These are phyloP conservation scores for Francoa sonchifolia DNA, from an alignment of 441 rosid species.

Conservation along the genomic window DNA sequence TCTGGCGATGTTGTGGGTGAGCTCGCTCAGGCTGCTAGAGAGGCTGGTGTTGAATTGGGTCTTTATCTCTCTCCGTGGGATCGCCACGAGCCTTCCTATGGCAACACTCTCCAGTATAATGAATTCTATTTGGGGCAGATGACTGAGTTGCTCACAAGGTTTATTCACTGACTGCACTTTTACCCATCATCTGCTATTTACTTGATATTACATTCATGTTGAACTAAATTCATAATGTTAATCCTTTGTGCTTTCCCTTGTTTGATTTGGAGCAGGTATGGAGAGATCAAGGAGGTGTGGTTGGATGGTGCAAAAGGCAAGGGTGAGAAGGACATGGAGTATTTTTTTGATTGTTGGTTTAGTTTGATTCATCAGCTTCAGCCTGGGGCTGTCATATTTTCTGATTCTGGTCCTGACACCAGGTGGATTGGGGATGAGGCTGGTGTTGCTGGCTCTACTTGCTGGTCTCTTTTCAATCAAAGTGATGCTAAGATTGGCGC, in stretches of 20 bases:
- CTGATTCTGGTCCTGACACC: slow-evolving; percentile 80
- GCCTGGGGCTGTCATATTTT: slow-evolving; percentile 64
- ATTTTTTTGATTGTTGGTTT: slow-evolving; percentile 67
- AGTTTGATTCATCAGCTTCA: slow-evolving; percentile 69
- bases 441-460: slow-evolving; percentile 53
- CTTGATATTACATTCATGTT: neutral
- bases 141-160: slow-evolving; percentile 78
- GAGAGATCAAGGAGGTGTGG: slow-evolving; percentile 65
- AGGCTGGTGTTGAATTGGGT: slow-evolving; percentile 50
- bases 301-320: slow-evolving; percentile 84
- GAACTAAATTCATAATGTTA: neutral
- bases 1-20: slow-evolving; percentile 63
- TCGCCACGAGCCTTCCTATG: slow-evolving; percentile 61
- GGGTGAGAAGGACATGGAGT: slow-evolving; percentile 68
- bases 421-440: slow-evolving; percentile 82
- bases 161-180: too few relatives aligned
- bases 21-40: slow-evolving; percentile 49
- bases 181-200: neutral
- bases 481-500: slow-evolving; percentile 47
- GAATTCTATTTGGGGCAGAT: slow-evolving; percentile 75
- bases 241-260: neutral
- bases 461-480: slow-evolving; percentile 82
- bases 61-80: slow-evolving; percentile 93
- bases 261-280: slow-evolving; percentile 37
- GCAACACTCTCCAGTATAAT: slow-evolving; percentile 67